phyloP scores from a whole-genome alignment of 306 rosid species.

The Chamaecrista fasciculata region DNA sequence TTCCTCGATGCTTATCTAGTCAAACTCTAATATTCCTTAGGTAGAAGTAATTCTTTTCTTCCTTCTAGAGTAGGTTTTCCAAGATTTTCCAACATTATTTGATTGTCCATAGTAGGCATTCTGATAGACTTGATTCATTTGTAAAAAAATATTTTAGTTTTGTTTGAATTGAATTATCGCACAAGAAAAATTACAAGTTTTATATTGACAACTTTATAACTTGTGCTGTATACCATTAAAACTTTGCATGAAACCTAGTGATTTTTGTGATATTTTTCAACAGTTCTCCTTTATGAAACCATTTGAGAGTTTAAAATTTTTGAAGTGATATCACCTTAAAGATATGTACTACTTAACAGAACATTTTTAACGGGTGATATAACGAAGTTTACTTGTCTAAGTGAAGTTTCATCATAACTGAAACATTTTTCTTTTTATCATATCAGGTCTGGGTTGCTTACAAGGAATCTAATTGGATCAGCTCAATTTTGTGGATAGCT shows the following conservation, averaged over 20 bases:
- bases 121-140: too few species aligned
- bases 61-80: too few species aligned
- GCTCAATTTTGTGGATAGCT: constrained; percentile 59
- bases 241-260: not conserved
- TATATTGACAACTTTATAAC: not conserved
- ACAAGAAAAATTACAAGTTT: too few species aligned
- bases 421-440: constrained; percentile 22
- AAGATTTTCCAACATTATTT: too few species aligned
- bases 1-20: too few species aligned
- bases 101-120: too few species aligned
- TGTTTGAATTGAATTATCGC: too few species aligned
- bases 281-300: constrained; percentile 4
- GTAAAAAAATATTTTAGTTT: too few species aligned
- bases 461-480: constrained; percentile 72
- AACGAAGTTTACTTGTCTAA: constrained; percentile 7
- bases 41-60: too few species aligned
- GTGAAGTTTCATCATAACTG: constrained; percentile 26
- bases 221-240: constrained; percentile 7
- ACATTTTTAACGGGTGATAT: not conserved
- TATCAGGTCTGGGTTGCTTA: constrained; percentile 71
- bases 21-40: too few species aligned
- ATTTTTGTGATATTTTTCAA: not conserved
- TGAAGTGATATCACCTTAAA: constrained; percentile 10
- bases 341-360: not conserved
- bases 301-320: not conserved